Conservation (phyloP, 257 asterid species). For the Forsythia suspensa region DNA sequence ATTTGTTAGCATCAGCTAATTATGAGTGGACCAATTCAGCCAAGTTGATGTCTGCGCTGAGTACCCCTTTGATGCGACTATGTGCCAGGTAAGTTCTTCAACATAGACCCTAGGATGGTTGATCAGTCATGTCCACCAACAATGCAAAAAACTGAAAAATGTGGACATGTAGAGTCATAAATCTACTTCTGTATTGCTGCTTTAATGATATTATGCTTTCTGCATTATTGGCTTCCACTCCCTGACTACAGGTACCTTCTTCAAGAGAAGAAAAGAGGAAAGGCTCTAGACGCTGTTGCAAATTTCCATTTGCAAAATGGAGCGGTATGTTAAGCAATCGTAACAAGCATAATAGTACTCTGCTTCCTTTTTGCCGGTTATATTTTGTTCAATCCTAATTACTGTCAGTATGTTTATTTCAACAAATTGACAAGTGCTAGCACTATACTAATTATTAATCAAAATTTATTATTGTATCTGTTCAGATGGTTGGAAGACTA, state of each 20-base stretch:
- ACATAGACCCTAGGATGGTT: slow-evolving; percentile 7
- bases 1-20: slow-evolving; percentile 49
- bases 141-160: neutral
- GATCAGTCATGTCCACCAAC: neutral
- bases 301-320: slow-evolving; percentile 97
- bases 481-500: slow-evolving; percentile 80
- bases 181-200: neutral
- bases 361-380: neutral
- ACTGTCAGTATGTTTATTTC: neutral
- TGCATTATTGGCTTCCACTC: slow-evolving; percentile 9
- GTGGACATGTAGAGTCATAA: neutral
- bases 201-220: neutral
- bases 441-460: slow-evolving; percentile 9
- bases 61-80: slow-evolving; percentile 75
- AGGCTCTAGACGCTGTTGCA: slow-evolving; percentile 93
- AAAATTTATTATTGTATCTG: neutral
- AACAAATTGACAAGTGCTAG: neutral
- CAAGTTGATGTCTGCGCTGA: slow-evolving; percentile 42
- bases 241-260: slow-evolving; percentile 68
- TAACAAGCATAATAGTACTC: slow-evolving; percentile 2
- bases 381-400: neutral
- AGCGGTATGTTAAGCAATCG: slow-evolving; percentile 64
- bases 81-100: slow-evolving; percentile 65
- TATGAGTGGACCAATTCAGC: slow-evolving; percentile 70
- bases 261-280: slow-evolving; percentile 88